A percentile compares a stretch with the other conserved stretches of the same genome.
These are phyloP conservation scores for Cornus controversa DNA, from an alignment of 148 eudicot species.

Conservation along the genomic window DNA sequence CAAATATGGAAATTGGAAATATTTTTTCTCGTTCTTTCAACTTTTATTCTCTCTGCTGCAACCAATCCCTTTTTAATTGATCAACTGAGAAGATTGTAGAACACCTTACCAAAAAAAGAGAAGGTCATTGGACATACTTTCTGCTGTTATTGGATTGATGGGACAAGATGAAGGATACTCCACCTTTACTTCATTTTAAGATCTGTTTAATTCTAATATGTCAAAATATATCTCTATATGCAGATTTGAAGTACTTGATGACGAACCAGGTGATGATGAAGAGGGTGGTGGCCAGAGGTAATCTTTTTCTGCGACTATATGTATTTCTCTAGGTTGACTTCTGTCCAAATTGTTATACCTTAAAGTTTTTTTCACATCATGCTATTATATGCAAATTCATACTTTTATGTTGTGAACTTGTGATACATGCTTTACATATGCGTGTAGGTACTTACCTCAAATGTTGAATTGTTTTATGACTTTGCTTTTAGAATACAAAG, in stretches of 20 bases:
- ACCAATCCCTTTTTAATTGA: background rate
- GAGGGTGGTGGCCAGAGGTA: slow-evolving; percentile 90
- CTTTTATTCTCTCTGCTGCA: no score
- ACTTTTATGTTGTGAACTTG: background rate
- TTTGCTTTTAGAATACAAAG: background rate
- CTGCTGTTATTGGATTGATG: background rate
- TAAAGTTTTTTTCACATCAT: background rate
- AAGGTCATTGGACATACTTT: background rate
- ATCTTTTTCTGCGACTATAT: slow-evolving; percentile 10
- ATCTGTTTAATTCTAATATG: background rate
- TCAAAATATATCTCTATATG: background rate
- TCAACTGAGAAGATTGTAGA: no score
- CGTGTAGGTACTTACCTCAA: background rate
- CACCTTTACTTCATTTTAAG: background rate
- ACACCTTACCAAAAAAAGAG: background rate
- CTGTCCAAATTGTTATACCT: background rate
- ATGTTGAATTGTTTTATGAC: background rate
- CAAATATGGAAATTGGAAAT: no score
- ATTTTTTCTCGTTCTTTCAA: no score
- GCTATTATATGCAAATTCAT: background rate
- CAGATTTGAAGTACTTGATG: slow-evolving; percentile 93
- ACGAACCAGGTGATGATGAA: slow-evolving; percentile 96
- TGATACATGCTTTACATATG: background rate
- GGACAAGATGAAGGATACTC: background rate
- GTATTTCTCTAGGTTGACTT: background rate